Base-by-base conservation (phyloP, 495 filamentous ascomycete genomes). In the Hypoxylon fragiforme region DNA sequence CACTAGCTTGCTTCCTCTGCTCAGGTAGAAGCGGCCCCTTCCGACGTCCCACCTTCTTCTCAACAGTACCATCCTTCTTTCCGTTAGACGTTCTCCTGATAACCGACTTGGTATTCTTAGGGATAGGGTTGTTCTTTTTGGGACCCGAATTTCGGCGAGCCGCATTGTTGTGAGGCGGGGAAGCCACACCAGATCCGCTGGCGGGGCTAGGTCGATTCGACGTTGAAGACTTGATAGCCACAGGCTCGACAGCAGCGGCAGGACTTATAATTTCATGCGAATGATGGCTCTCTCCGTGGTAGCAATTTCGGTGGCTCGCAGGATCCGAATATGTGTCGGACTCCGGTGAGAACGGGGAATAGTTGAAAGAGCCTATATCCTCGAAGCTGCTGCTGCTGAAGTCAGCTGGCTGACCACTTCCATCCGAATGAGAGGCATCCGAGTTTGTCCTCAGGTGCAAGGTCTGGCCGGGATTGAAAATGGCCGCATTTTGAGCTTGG, bases 1-100 rank as follows among this genome's bases (percentile, higher is more conserved):
- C 91, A 54, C 88, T 89, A 24, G 91, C 91, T 72, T 96, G 91
- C 73, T 94, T 92, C 47, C 91, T 83, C 70, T 96, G 91, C 58
- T 96, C 91, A n/a, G 90, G 90, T 59, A 89, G 81, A 49, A 96
- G 82, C 15, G 91, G 91, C 19, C 91, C 91, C 65, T 85, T 87
- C 63, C 91, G 79, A 67, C 88, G 84, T 36, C 91, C 91, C 30
- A 96, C 87, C 55, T 88, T 88, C 82, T 96, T 96, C 79, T 96
- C 90, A 18, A 81, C 82, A 0, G 68, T 67, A 6, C 77, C 77
- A 42, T 86, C 82, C 63, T 90, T 87, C 74, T 94, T 95, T 37
- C 84, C 83, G 31, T 77, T 83, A 35, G 87, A 85, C 38, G 85
- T 85, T 61, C 89, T 85, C 47, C 87, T 79, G 37, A 90, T 86